Evolutionary conservation across 1,284 basidiomycete species (phyloP).

Genomic region (Trametes sp.): DNA sequence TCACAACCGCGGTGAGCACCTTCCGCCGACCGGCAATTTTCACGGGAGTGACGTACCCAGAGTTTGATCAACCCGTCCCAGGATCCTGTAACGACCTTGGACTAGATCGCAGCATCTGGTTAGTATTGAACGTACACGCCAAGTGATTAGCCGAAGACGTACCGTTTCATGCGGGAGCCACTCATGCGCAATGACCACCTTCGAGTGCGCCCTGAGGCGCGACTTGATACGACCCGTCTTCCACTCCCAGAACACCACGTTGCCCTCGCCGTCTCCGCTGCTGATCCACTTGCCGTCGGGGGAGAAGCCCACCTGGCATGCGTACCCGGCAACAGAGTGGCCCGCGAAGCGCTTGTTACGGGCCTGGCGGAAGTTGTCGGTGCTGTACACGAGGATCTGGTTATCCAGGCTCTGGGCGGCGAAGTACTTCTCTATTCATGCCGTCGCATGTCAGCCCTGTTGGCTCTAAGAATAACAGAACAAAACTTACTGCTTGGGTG

Average conservation of each 20-base stretch:
- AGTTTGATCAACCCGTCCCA: conserved; percentile 98
- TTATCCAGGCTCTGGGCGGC: conserved; percentile 98
- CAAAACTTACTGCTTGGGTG: conserved; percentile 87
- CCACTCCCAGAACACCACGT: conserved; percentile 99
- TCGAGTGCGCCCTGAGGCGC: conserved; percentile 86
- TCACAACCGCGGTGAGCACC: conserved; percentile 11
- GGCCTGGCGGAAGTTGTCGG: conserved; percentile 97
- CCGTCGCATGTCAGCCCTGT: conserved; percentile 17
- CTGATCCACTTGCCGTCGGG: conserved; percentile 98
- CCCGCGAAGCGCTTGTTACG: conserved; percentile 98
- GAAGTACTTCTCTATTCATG: conserved; percentile 85
- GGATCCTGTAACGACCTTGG: conserved; percentile 94
- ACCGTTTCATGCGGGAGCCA: conserved; percentile 99
- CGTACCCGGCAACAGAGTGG: conserved; percentile 96
- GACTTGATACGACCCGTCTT: conserved; percentile 96
- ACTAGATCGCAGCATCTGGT: conserved; percentile 55
- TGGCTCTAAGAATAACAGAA: conserved; percentile 5
- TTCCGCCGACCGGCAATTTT: not conserved
- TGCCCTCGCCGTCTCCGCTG: conserved; percentile 94
- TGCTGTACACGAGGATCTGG: conserved; percentile 96
- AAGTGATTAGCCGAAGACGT: conserved; percentile 45
- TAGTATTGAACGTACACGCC: conserved; percentile 16
- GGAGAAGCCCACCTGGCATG: conserved; percentile 95
- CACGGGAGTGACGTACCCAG: conserved; percentile 64
- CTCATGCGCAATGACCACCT: conserved; percentile 96